These are phyloP conservation scores for Fraxinus sp. DNA, from an alignment of 305 asterid genomes.

Conservation along the genomic window DNA sequence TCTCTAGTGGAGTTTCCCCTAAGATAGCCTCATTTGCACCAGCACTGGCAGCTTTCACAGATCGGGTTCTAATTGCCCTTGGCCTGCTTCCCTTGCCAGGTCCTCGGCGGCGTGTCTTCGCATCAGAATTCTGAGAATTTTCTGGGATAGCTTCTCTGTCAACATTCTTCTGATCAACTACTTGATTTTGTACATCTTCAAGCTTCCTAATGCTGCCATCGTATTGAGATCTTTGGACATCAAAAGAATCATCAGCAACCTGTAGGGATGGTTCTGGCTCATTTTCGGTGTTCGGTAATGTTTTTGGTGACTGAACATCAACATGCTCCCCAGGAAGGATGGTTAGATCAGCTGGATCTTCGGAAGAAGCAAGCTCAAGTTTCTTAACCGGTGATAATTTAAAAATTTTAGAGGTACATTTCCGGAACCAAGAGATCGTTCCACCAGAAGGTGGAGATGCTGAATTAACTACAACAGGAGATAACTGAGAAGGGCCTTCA, in stretches of 20 bases:
- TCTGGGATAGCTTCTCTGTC: conserved; percentile 31
- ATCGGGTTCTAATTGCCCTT: conserved; percentile 39
- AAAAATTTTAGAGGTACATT: conserved; percentile 79
- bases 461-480: conserved; percentile 44
- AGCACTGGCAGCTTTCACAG: conserved; percentile 37
- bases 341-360: conserved; percentile 34
- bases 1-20: conserved; percentile 18
- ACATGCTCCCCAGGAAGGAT: conserved; percentile 28
- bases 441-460: conserved; percentile 74
- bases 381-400: conserved; percentile 78
- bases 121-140: conserved; percentile 45
- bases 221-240: conserved; percentile 47
- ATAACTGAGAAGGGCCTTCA: conserved; percentile 41
- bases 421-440: conserved; percentile 84
- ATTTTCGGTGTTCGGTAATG: conserved; percentile 34
- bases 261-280: conserved; percentile 45
- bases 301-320: conserved; percentile 33
- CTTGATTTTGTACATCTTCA: conserved; percentile 46
- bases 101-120: conserved; percentile 35
- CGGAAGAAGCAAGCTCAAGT: conserved; percentile 47
- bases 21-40: conserved; percentile 29
- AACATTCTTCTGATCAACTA: conserved; percentile 37
- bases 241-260: conserved; percentile 58
- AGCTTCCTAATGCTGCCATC: conserved; percentile 44
- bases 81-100: conserved; percentile 45